Base-by-base conservation (phyloP, 1,284 basidiomycete species). In the Rhodotorula sp. region DNA sequence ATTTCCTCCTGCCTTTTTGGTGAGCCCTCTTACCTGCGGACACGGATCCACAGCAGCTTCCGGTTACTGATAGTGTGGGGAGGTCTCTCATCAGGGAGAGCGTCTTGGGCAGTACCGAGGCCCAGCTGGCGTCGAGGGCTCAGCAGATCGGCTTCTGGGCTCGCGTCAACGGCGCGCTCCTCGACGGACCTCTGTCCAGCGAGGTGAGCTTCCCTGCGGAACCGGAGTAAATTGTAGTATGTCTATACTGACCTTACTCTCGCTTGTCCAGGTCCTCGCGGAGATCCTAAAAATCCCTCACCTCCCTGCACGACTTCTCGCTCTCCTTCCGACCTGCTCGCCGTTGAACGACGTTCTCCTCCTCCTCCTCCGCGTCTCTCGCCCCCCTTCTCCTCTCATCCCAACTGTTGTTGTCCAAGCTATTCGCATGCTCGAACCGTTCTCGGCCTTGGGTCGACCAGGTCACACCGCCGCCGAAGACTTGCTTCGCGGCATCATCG, bases 301-400 rank as follows among this genome's bases (percentile, higher is more conserved):
- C 68, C 86, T 97, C 59, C 87, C 98, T 50, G 89, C 92, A 77
- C 88, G 93, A 48, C 84, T 99, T 49, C 85, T 98, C 26, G 84
- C 85, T 45, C 92, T 95, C 77, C 89, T 99, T 74, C 90, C 49
- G 89, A 73, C 67, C 58, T 73, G 77, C 63, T 77, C 95, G 5
- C 88, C 97, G 1, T 89, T 98, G 78, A 91, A 95, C 71, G 95
- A 99, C 81, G 85, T 99, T 62, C 85, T 99, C 52, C 88, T 95
- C 72, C 88, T 94, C 63, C 90, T 99, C 69, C 90, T 99, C 69
- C 92, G 95, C 80, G 84, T 92, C 74, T 97, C 99, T 80, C 93
- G 95, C 79, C 84, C 87, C 63, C 88, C 91, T n/a, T 88, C 87
- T 15, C 77, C 77, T 66, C 76, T 79, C 77, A 72, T 78, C 69